Conservation (phyloP, 805 yeast species). For the Suhomyces vadensis region DNA sequence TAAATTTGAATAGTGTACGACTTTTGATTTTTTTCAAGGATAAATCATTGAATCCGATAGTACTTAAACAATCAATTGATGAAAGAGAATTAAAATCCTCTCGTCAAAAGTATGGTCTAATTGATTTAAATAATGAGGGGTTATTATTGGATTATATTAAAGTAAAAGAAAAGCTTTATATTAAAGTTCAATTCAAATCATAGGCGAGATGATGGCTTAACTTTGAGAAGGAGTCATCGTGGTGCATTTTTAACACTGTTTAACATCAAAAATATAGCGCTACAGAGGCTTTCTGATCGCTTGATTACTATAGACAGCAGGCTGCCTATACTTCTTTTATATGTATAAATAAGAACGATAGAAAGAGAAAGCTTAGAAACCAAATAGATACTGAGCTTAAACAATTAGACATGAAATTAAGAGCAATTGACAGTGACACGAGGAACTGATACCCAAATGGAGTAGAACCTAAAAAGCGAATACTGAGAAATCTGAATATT, state of each 20-base stretch:
- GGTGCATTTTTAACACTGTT: too few relatives aligned
- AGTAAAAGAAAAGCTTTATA: constrained; percentile 21
- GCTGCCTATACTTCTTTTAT: neutral
- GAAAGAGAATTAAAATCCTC: constrained; percentile 3
- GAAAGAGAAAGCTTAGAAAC: too few relatives aligned
- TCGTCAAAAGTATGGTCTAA: neutral
- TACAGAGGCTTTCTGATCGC: too few relatives aligned
- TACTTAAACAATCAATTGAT: constrained; percentile 14
- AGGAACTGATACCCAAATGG: too few relatives aligned
- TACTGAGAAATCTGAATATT: too few relatives aligned
- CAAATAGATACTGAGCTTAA: too few relatives aligned
- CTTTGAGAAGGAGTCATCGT: too few relatives aligned
- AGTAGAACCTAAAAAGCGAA: too few relatives aligned
- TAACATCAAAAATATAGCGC: too few relatives aligned
- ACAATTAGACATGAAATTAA: too few relatives aligned
- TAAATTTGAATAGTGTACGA: constrained; percentile 15
- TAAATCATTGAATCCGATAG: constrained; percentile 18
- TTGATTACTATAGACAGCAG: neutral
- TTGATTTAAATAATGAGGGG: constrained; percentile 12
- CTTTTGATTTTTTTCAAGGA: constrained; percentile 20
- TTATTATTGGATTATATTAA: constrained; percentile 25
- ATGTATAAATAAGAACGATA: neutral
- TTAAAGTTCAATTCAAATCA: constrained; percentile 16
- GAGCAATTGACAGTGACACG: too few relatives aligned
- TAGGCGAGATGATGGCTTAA: neutral